Evolutionary conservation across 768 basidiomycete genomes (phyloP).

Genomic region (Exsudoporus frostii): DNA sequence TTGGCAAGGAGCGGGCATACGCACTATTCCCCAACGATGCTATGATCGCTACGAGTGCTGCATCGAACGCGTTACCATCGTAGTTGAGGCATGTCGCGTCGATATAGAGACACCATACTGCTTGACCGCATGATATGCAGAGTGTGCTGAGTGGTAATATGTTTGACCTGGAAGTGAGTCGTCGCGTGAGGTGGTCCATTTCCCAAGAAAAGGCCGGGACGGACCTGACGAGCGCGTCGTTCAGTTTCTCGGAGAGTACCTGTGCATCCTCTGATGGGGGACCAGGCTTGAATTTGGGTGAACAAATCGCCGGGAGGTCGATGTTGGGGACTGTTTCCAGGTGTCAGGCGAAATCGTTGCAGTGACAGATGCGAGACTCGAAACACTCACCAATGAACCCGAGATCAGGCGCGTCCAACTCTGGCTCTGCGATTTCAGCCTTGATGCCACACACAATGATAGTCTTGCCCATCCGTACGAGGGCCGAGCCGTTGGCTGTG

Average conservation of each 20-base stretch:
- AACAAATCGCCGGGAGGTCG: constrained; percentile 91
- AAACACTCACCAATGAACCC: constrained; percentile 73
- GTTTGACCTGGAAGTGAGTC: constrained; percentile 47
- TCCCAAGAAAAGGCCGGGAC: constrained; percentile 16
- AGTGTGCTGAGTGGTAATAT: constrained; percentile 64
- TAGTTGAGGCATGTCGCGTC: constrained; percentile 96
- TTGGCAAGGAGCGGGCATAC: constrained; percentile 44
- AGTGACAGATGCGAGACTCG: neutral
- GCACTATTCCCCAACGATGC: constrained; percentile 82
- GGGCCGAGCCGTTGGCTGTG: constrained; percentile 89
- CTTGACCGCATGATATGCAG: constrained; percentile 75
- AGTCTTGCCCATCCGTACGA: constrained; percentile 89
- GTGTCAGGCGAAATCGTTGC: neutral
- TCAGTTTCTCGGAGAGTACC: constrained; percentile 77
- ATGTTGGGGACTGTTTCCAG: constrained; percentile 79
- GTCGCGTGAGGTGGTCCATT: neutral
- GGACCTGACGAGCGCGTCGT: constrained; percentile 73
- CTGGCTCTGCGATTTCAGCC: constrained; percentile 91
- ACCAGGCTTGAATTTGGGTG: constrained; percentile 91
- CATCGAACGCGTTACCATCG: constrained; percentile 94
- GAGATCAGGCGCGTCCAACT: constrained; percentile 64
- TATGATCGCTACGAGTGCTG: constrained; percentile 82
- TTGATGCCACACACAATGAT: constrained; percentile 96
- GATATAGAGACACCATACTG: constrained; percentile 92
- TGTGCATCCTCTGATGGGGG: constrained; percentile 95